Conservation (phyloP, 1,284 basidiomycete species). For the Ustilago vetiveriae region DNA sequence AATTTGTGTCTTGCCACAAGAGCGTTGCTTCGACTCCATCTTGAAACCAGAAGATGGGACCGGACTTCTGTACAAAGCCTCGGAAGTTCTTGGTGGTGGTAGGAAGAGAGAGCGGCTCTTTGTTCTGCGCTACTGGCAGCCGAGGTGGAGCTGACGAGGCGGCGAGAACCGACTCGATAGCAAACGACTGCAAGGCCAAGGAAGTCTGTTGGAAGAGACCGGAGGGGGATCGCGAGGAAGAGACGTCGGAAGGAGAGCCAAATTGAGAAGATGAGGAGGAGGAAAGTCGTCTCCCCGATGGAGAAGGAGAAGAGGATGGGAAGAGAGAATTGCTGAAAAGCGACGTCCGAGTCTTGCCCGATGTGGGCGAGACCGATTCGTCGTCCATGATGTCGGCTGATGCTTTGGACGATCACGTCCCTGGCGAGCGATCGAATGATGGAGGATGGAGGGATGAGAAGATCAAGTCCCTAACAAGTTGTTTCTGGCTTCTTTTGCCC, state of each 20-base stretch:
- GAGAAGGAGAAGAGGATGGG: conserved; percentile 14
- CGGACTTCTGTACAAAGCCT: conserved; percentile 65
- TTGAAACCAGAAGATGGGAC: conserved; percentile 65
- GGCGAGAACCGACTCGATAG: conserved; percentile 57
- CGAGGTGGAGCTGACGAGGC: conserved; percentile 56
- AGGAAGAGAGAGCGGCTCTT: conserved; percentile 59
- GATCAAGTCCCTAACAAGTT: neutral
- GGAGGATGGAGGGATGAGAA: neutral
- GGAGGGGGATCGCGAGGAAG: neutral
- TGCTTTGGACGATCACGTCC: too few species aligned
- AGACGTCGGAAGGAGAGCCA: conserved; percentile 19
- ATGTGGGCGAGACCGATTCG: conserved; percentile 27
- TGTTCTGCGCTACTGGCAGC: conserved; percentile 60
- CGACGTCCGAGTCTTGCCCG: conserved; percentile 24
- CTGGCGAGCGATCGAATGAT: neutral
- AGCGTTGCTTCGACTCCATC: conserved; percentile 64
- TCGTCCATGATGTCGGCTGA: conserved; percentile 28
- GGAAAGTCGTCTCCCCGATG: conserved; percentile 13
- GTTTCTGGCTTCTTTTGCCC: neutral
- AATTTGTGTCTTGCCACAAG: conserved; percentile 64
- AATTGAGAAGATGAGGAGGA: conserved; percentile 28
- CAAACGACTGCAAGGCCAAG: conserved; percentile 49
- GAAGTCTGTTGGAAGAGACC: conserved; percentile 48
- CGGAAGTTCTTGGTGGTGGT: conserved; percentile 65
- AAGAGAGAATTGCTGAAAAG: conserved; percentile 36